Percentiles rank a stretch among this genome's conserved stretches.
Evolutionary conservation across 257 asterid species (phyloP).

Genomic region (Solanum sejunctum): DNA sequence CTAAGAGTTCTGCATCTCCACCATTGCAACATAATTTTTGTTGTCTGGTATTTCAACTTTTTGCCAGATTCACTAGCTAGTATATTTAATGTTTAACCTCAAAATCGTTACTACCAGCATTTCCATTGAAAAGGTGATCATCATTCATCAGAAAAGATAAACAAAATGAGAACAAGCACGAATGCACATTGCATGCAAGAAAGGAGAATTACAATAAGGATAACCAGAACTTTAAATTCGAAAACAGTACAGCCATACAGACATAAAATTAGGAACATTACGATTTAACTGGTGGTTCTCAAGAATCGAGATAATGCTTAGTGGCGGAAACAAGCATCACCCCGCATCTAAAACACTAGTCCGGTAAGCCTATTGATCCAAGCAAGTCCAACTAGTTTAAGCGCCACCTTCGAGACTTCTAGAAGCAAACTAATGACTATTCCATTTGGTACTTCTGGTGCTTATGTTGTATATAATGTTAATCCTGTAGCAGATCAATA

Average conservation of each 20-base stretch:
- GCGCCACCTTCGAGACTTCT: too few relatives aligned
- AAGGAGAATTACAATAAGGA: not conserved
- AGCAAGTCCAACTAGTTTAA: too few relatives aligned
- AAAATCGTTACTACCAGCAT: not conserved
- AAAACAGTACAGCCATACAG: not conserved
- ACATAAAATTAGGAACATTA: not conserved
- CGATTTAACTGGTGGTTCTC: not conserved
- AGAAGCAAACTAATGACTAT: too few relatives aligned
- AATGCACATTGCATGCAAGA: not conserved
- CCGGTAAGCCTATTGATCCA: too few relatives aligned
- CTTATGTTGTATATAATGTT: too few relatives aligned
- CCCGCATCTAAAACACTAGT: not conserved
- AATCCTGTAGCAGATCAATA: too few relatives aligned
- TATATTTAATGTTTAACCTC: not conserved
- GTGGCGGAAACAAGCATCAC: not conserved
- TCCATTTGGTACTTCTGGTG: too few relatives aligned
- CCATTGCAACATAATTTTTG: not conserved
- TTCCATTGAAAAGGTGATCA: not conserved
- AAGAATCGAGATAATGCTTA: not conserved
- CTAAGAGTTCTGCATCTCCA: not conserved
- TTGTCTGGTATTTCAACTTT: not conserved
- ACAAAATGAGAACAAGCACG: not conserved
- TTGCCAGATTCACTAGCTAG: not conserved
- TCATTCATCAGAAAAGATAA: not conserved
- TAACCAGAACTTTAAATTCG: not conserved